Conservation (phyloP, 129 eudicot genomes). For the Helianthus annuus region DNA sequence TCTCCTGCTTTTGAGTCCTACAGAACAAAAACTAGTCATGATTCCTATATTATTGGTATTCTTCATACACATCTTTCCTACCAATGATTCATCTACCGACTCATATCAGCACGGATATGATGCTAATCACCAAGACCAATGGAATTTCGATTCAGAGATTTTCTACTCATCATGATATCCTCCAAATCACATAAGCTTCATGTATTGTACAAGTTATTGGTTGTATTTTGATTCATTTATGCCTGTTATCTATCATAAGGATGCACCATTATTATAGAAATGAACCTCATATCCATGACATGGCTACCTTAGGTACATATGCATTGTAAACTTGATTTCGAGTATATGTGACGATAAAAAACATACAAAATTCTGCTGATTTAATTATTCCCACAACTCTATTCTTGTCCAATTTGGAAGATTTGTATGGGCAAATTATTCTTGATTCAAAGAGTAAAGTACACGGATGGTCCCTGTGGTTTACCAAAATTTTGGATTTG, state of each 20-base stretch:
- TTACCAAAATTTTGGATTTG: too few species aligned
- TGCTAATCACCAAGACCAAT: neutral
- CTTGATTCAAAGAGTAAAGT: neutral
- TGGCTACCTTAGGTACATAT: neutral
- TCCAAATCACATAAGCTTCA: neutral
- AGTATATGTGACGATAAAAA: neutral
- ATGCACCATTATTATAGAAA: neutral
- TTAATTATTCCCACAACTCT: neutral
- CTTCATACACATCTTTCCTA: conserved; percentile 27
- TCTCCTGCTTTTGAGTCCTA: conserved; percentile 6
- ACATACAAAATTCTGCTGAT: neutral
- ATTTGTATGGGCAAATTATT: neutral
- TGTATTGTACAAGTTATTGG: neutral
- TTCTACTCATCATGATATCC: neutral
- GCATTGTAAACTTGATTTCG: neutral
- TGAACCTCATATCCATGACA: neutral
- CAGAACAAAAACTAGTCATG: conserved; percentile 21
- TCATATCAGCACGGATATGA: neutral
- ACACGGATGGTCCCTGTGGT: too few species aligned
- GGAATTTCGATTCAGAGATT: neutral
- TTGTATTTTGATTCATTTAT: conserved; percentile 8
- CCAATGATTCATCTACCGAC: neutral
- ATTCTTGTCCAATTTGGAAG: neutral
- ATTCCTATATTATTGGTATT: conserved; percentile 31
- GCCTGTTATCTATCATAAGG: neutral